A percentile compares a stretch with the other conserved stretches of the same genome.
phyloP scores from a whole-genome alignment of 192 early-diverging fungal species.

The Glomus cerebriforme region DNA sequence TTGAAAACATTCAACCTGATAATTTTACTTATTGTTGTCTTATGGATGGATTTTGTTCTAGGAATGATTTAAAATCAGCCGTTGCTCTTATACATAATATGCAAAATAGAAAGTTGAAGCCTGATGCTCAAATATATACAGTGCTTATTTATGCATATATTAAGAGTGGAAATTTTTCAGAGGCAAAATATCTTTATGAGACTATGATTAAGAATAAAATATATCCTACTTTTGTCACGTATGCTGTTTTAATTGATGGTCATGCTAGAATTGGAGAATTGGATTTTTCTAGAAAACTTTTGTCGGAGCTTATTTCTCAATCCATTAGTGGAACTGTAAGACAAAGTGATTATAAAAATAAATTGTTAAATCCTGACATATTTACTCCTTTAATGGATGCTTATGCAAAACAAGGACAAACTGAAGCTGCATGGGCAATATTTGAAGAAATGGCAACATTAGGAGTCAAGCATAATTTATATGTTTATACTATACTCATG shows the following conservation, averaged over 20 bases:
- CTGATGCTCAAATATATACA: slow-evolving; percentile 47
- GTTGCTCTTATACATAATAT: slow-evolving; percentile 46
- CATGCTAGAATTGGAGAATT: slow-evolving; percentile 39
- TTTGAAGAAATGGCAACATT: slow-evolving; percentile 46
- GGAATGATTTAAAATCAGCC: slow-evolving; percentile 41
- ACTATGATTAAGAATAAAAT: slow-evolving; percentile 45
- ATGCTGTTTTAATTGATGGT: slow-evolving; percentile 48
- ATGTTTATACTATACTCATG: slow-evolving; percentile 52
- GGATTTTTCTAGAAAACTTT: slow-evolving; percentile 11
- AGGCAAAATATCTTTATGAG: slow-evolving; percentile 44
- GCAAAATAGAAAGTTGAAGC: slow-evolving; percentile 41
- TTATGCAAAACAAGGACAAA: slow-evolving; percentile 38
- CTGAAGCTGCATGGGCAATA: slow-evolving; percentile 37
- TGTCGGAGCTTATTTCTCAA: slow-evolving; percentile 18
- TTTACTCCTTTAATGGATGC: slow-evolving; percentile 52
- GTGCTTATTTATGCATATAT: slow-evolving; percentile 55
- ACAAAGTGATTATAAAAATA: not conserved
- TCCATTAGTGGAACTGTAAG: not conserved
- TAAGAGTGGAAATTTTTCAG: slow-evolving; percentile 33
- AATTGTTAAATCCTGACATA: slow-evolving; percentile 32
- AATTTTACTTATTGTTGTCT: slow-evolving; percentile 50
- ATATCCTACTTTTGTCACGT: slow-evolving; percentile 48
- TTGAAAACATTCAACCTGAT: slow-evolving; percentile 41
- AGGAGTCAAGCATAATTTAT: slow-evolving; percentile 36
- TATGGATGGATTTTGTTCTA: slow-evolving; percentile 44